Evolutionary conservation across 768 basidiomycete genomes (phyloP).

Genomic region (Boletus bicolor): DNA sequence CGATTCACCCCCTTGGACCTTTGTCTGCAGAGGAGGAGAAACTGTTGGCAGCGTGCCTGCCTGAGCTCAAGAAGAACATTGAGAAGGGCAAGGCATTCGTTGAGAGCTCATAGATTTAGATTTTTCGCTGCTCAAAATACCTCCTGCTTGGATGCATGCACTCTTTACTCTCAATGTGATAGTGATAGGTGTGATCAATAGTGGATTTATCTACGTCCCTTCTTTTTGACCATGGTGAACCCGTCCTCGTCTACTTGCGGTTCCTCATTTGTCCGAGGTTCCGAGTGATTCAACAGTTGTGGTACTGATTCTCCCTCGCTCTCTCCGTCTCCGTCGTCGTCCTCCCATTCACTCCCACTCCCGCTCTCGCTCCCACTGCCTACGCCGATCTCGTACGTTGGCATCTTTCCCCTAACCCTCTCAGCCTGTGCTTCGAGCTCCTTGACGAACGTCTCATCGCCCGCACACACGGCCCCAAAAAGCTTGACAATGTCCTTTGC

Average conservation of each 20-base stretch:
- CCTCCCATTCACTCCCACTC: constrained; percentile 47
- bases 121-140: constrained; percentile 17
- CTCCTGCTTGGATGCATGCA: constrained; percentile 14
- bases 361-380: constrained; percentile 35
- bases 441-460: constrained; percentile 47
- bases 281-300: constrained; percentile 45
- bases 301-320: constrained; percentile 53
- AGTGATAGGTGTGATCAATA: not conserved
- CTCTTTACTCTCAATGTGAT: not conserved
- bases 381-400: constrained; percentile 42
- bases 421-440: constrained; percentile 67
- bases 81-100: constrained; percentile 88
- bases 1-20: constrained; percentile 82
- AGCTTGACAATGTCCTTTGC: constrained; percentile 68
- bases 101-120: constrained; percentile 36
- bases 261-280: constrained; percentile 39
- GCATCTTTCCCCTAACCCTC: constrained; percentile 52
- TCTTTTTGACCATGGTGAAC: constrained; percentile 75
- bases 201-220: constrained; percentile 40
- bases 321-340: constrained; percentile 29
- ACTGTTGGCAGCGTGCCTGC: constrained; percentile 82
- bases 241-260: constrained; percentile 90
- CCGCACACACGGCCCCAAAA: constrained; percentile 54
- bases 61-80: constrained; percentile 96
- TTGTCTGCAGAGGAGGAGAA: constrained; percentile 81